Conservation (phyloP, 352 stramenopile species). For the Pythium dissimile region DNA sequence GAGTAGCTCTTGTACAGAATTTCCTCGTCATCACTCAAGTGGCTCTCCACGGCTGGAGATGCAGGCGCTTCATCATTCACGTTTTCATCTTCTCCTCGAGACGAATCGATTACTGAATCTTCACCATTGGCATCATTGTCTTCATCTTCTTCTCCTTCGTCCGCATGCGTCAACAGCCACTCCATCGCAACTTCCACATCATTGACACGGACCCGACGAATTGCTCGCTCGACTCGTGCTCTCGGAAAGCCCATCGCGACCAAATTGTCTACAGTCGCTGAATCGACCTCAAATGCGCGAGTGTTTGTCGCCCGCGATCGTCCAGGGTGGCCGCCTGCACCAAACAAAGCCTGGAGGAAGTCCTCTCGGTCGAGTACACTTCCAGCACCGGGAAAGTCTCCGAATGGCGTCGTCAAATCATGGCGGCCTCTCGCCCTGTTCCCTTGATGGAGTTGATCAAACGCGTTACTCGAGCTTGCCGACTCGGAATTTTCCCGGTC, state of each 20-base stretch:
- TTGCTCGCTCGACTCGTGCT: slow-evolving; percentile 85
- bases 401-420: slow-evolving; percentile 8
- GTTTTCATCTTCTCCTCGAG: neutral
- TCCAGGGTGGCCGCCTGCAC: slow-evolving; percentile 16
- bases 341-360: slow-evolving; percentile 46
- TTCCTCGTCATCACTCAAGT: slow-evolving; percentile 39
- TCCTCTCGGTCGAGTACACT: slow-evolving; percentile 22
- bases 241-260: slow-evolving; percentile 95
- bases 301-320: slow-evolving; percentile 2
- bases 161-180: slow-evolving; percentile 86
- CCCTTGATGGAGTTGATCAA: slow-evolving; percentile 11
- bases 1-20: slow-evolving; percentile 50
- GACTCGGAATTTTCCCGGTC: slow-evolving; percentile 32
- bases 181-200: slow-evolving; percentile 96
- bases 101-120: neutral
- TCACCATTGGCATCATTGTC: slow-evolving; percentile 22
- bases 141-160: slow-evolving; percentile 19
- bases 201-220: slow-evolving; percentile 89
- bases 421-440: slow-evolving; percentile 2
- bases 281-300: slow-evolving; percentile 83
- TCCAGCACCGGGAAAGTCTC: slow-evolving; percentile 12
- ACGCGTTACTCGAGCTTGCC: neutral
- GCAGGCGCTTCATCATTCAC: neutral
- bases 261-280: slow-evolving; percentile 89
- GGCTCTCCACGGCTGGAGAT: neutral